Base-by-base conservation (phyloP, 257 asterid species). In the Nicotiana obtusifolia region DNA sequence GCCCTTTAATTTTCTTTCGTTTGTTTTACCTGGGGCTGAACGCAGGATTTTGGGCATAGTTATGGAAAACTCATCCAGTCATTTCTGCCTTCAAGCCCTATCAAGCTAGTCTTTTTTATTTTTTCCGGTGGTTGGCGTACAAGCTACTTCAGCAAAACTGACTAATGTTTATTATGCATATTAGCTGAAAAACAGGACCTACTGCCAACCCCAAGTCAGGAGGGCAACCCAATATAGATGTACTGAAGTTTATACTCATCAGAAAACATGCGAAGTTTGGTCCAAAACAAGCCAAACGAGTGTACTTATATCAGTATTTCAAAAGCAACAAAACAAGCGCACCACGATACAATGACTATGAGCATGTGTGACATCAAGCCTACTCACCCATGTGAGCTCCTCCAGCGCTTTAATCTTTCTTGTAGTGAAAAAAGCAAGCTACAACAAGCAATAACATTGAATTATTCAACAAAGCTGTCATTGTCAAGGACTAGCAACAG, bases 381-480 rank as follows among this genome's bases (percentile, higher is more conserved):
- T 62, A 89, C 92, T 83, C 85, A 94, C 99, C 99, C 98, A 92
- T 78, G 97, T 95, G 78, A 95, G 97, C 88, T 95, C 99, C 88
- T 95, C 99, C 97, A 88, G 88, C 47, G 97, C 99, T 78, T 88
- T 86, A 78, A 92, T 91, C 71, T 91, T 86, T 87, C 97, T 91
- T 79, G 97, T 85, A 31, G 97, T 92, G 91, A 95, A 95, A 84
- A 92, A 89, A 10, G 97, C 98, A 49, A 91, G 89, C 99, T 95
- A 93, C 88, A 89, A 82, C 64, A 77, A 84, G 78, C 61, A 88
- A 81, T 83, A 26, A 24, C 77, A 81, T 73, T 54, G 47, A 52
- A 54, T 11, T 19, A 22, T 28, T 44, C 64, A 41, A 20, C 20
- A 65, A 31, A 30, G 20, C 35, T 14, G 53, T 78, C 68, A 60